A percentile compares a stretch with the other conserved stretches of the same genome.
phyloP scores from a whole-genome alignment of 1,139 yeast genomes.

The Saccharomycopsis crataegensis region DNA sequence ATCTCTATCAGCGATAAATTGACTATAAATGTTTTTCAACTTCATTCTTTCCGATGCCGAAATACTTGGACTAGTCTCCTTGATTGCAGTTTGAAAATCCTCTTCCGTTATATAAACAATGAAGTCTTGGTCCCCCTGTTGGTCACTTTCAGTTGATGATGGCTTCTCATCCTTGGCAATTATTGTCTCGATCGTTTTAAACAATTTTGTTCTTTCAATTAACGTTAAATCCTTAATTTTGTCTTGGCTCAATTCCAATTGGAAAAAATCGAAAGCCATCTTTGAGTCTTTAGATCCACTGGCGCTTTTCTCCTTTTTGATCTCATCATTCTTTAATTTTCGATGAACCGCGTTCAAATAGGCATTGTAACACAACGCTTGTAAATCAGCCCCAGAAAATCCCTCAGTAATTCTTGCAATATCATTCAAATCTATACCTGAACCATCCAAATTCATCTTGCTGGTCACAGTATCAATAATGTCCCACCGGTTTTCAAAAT shows the following conservation, averaged over 20 bases:
- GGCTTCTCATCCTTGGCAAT: constrained; percentile 18
- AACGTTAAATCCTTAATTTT: constrained; percentile 29
- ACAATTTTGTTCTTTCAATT: constrained; percentile 38
- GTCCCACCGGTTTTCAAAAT: constrained; percentile 59
- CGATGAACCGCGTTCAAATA: constrained; percentile 87
- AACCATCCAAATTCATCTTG: constrained; percentile 41
- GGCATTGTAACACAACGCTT: constrained; percentile 88
- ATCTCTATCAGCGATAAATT: constrained; percentile 72
- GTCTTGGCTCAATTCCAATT: constrained; percentile 29
- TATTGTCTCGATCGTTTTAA: constrained; percentile 41
- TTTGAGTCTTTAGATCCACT: constrained; percentile 26
- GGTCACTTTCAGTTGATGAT: constrained; percentile 1
- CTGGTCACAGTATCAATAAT: constrained; percentile 57
- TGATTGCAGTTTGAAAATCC: constrained; percentile 58
- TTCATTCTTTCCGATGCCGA: constrained; percentile 64
- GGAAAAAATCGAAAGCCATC: constrained; percentile 29
- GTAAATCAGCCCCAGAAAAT: constrained; percentile 92
- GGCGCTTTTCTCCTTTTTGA: constrained; percentile 27
- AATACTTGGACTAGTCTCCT: constrained; percentile 82
- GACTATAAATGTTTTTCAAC: constrained; percentile 55
- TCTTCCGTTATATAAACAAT: constrained; percentile 37
- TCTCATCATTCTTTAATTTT: constrained; percentile 41
- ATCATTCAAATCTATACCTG: constrained; percentile 45
- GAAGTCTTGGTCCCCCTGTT: constrained; percentile 14
- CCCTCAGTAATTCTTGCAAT: constrained; percentile 64